phyloP scores from a whole-genome alignment of 2,329 filamentous ascomycete species.

The Penicillium sp. region DNA sequence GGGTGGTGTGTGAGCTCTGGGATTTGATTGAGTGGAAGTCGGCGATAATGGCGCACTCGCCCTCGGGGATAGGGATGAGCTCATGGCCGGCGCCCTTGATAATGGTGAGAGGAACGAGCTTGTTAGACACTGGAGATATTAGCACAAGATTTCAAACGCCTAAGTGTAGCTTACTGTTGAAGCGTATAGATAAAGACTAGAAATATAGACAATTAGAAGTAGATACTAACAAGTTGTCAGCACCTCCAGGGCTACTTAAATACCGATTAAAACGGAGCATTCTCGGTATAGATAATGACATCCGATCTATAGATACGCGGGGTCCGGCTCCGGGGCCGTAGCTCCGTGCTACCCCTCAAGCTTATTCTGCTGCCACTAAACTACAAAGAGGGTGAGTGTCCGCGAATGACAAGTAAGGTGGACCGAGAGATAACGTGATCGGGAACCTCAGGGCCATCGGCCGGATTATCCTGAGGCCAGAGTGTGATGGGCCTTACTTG shows the following conservation, averaged over 20 bases:
- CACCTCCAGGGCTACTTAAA: constrained; percentile 1
- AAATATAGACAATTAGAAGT: not conserved
- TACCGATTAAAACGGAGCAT: constrained; percentile 9
- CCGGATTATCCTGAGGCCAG: not conserved
- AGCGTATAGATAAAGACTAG: not conserved
- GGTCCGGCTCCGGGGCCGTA: constrained; percentile 11
- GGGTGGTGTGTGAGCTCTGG: constrained; percentile 5
- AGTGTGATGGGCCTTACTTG: too few species aligned
- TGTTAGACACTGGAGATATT: constrained; percentile 8
- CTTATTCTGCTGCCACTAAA: constrained; percentile 5
- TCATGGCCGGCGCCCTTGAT: constrained; percentile 17
- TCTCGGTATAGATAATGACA: constrained; percentile 7
- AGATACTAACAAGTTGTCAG: constrained; percentile 3
- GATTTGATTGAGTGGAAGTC: constrained; percentile 14
- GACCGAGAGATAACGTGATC: constrained; percentile 12
- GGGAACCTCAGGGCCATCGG: constrained; percentile 4
- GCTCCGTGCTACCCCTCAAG: constrained; percentile 7
- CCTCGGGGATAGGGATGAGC: constrained; percentile 11
- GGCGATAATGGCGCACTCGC: constrained; percentile 12
- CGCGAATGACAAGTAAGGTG: constrained; percentile 3
- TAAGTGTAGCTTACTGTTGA: not conserved
- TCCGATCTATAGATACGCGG: constrained; percentile 6
- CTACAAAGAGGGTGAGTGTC: constrained; percentile 5
- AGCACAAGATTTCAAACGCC: not conserved
- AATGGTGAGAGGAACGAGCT: constrained; percentile 13